Evolutionary conservation across 345 rosid genomes (phyloP), one percentile per base, ranked within the genome.

Genomic region (Barbarea vulgaris): DNA sequence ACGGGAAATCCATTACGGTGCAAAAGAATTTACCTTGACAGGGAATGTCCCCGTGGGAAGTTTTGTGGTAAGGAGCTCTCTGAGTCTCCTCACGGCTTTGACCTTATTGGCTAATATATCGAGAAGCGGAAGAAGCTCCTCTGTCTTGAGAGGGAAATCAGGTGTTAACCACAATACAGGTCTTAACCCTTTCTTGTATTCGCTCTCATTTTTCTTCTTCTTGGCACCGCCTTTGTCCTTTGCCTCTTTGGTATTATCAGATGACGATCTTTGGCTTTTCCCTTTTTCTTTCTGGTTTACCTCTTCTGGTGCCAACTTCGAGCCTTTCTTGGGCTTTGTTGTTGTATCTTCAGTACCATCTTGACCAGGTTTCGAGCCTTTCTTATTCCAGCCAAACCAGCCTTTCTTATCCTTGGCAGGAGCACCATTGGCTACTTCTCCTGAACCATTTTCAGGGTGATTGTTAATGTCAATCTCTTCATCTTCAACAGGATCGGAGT

Each of bases 41-140:
- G 99, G 99, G 84, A 95, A 95, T 74, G 98, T 95, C 70, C 98
- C 99, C 14, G 37, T 4, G 25, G 98, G 99, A 52, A 95, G 88
- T 80, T 95, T 93, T 56, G 97, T 92, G 47, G 99, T 93, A 84
- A 95, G 85, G 67, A 95, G 98, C 84, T 95, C 99, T 77, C 99
- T 92, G 25, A 95, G 89, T 78, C 99, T 89, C 88, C 96, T 85
- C 77, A 92, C 61, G 50, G 98, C 98, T 86, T 95, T 95, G 67
- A 95, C 98, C 77, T 95, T 95, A 83, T 95, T 87, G 48, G 98
- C 99, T 71, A 95, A 86, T 83, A 95, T 95, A 81, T 95, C 99
- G 41, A 95, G 93, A 69, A 95, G 83, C 18, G 99, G 99, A 68
- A 95, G 76, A 41, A 95, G 93, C 76, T 95, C 99, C 18, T 95